phyloP scores from a whole-genome alignment of 1,284 basidiomycete genomes.

The Marasmius oreades region DNA sequence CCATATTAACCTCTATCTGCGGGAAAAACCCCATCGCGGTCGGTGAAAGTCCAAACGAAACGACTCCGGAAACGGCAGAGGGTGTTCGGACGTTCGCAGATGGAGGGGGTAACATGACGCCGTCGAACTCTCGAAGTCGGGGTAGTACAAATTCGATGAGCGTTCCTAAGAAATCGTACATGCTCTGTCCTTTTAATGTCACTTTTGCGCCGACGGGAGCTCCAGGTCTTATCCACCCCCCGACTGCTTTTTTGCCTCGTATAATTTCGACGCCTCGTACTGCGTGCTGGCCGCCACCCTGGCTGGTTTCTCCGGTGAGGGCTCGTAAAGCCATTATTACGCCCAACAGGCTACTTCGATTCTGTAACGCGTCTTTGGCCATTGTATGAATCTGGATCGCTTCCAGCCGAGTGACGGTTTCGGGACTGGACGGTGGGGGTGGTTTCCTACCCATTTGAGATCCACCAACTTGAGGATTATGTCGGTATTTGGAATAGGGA shows the following conservation, averaged over 20 bases:
- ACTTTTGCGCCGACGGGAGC: slow-evolving; percentile 89
- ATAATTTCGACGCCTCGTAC: slow-evolving; percentile 81
- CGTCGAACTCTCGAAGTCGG: slow-evolving; percentile 86
- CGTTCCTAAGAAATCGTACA: slow-evolving; percentile 91
- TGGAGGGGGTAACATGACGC: slow-evolving; percentile 69
- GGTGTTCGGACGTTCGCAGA: slow-evolving; percentile 64
- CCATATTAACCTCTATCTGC: slow-evolving; percentile 89
- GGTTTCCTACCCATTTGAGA: slow-evolving; percentile 62
- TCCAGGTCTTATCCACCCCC: slow-evolving; percentile 84
- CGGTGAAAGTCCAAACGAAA: slow-evolving; percentile 84
- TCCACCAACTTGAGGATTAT: slow-evolving; percentile 75
- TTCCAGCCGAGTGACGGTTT: slow-evolving; percentile 76
- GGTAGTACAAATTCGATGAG: slow-evolving; percentile 95
- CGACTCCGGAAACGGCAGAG: slow-evolving; percentile 81
- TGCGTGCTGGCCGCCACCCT: slow-evolving; percentile 65
- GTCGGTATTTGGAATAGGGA: slow-evolving; percentile 75
- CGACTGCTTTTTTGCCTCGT: slow-evolving; percentile 74
- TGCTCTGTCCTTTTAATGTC: slow-evolving; percentile 83
- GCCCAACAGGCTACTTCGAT: slow-evolving; percentile 76
- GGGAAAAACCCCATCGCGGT: slow-evolving; percentile 91
- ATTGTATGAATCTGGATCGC: slow-evolving; percentile 84
- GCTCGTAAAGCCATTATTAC: slow-evolving; percentile 87
- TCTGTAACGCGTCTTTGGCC: slow-evolving; percentile 76
- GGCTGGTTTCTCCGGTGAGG: slow-evolving; percentile 79
- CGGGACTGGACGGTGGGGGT: slow-evolving; percentile 58